Evolutionary conservation across 306 rosid species (phyloP), one percentile per base, ranked within the genome.

Genomic region (Canavalia gladiata): DNA sequence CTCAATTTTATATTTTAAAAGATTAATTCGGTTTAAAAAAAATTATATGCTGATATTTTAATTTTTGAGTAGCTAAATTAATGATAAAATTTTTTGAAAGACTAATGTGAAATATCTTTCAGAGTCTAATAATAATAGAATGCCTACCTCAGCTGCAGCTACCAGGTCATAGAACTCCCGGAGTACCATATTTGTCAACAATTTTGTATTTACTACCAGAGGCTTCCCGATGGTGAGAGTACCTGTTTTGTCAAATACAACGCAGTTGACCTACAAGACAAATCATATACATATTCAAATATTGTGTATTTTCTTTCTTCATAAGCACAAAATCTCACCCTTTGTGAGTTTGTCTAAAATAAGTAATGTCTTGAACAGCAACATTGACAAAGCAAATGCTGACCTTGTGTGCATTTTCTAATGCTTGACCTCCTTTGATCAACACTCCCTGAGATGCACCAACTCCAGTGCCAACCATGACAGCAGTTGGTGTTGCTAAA

Each of bases 391-490:
- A 68, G 57, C 39, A 73, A 9, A 75, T 10, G 28, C 84, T 75
- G 47, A 92, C 97, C 92, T 92, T 92, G 29, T 88, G 94, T 5
- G 97, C 91, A 73, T 78, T 91, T 85, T 91, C 96, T 84, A 93
- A 87, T 10, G 96, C 94, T 65, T 86, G 90, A 37, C 97, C 97
- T 2, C 97, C 97, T 88, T 93, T 93, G 82, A 93, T 91, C 56
- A 93, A 80, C 6, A 93, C 89, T 13, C 97, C 97, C 59, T 90
- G 96, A 64, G 96, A 78, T 28, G 97, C 97, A 4, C 97, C 97
- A 7, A 93, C 92, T 62, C 97, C 94, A 6, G 96, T 93, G 25
- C 97, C 96, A 54, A 91, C 97, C 97, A 93, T 91, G 18, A 93
- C 90, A 2, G 97, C 96, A 0, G 97, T 91, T 1, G 97, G 97